A percentile compares a stretch with the other conserved stretches of the same genome.
Evolutionary conservation across 2,329 filamentous ascomycete species (phyloP).

Genomic region (Hypoxylon sp.): DNA sequence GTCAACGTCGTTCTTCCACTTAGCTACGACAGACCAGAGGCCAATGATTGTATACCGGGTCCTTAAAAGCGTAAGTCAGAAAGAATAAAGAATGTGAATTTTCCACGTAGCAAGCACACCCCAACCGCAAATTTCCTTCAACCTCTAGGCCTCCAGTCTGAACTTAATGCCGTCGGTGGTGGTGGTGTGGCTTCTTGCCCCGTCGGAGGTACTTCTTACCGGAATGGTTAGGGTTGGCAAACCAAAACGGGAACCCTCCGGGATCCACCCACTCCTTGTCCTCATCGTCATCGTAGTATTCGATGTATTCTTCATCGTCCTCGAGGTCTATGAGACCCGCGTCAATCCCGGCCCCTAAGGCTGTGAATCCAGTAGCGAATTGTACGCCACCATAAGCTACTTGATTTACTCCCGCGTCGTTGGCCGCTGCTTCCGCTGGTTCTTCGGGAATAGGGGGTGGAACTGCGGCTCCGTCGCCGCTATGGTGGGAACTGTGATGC

Average conservation of each 20-base stretch:
- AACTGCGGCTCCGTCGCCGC: neutral
- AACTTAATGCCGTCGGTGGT: neutral
- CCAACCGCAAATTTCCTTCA: neutral
- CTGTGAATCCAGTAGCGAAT: neutral
- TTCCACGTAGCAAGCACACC: neutral
- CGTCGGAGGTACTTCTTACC: constrained; percentile 3
- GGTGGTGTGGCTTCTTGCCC: neutral
- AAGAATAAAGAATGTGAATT: neutral
- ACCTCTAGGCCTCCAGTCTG: neutral
- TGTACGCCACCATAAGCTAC: neutral
- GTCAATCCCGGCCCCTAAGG: neutral
- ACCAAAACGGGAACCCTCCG: no score
- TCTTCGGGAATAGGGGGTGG: constrained; percentile 7
- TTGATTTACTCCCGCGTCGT: neutral
- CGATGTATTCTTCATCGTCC: neutral
- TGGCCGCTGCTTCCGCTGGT: neutral
- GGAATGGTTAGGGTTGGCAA: no score
- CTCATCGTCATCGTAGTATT: neutral
- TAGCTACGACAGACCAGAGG: neutral
- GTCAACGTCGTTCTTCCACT: neutral
- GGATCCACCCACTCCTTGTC: no score
- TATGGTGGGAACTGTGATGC: neutral
- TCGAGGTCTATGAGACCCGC: neutral
- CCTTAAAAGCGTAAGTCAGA: neutral
- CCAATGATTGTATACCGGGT: neutral